Evolutionary conservation across 2,329 filamentous ascomycete genomes (phyloP).

Genomic region (Fusarium poae): DNA sequence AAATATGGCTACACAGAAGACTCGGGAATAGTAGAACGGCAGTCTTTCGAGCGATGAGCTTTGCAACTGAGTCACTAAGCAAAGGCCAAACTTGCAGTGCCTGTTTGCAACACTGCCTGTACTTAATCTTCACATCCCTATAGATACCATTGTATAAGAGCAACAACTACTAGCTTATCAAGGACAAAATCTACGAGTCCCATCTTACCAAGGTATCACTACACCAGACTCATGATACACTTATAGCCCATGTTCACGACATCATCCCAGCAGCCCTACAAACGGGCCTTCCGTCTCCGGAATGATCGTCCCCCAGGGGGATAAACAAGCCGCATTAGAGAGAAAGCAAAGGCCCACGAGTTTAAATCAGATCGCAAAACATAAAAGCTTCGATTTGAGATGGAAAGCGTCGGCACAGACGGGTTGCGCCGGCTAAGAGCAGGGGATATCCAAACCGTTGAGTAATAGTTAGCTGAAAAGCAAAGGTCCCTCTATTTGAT

Average conservation of each 20-base stretch:
- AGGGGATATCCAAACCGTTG: slow-evolving; percentile 29
- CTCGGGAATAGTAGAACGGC: background rate
- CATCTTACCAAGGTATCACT: background rate
- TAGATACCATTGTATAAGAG: background rate
- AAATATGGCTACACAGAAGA: accelerated
- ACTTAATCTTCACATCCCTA: background rate
- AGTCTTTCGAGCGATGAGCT: background rate
- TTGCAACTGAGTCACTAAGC: background rate
- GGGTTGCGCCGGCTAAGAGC: slow-evolving; percentile 35
- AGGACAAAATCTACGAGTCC: too few species aligned
- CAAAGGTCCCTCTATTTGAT: slow-evolving; percentile 19
- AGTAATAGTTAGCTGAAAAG: slow-evolving; percentile 30
- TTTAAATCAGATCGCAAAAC: slow-evolving; percentile 5
- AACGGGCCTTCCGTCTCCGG: slow-evolving; percentile 16
- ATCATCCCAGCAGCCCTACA: slow-evolving; percentile 17
- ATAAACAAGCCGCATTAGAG: background rate
- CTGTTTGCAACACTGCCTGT: background rate
- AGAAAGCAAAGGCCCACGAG: slow-evolving; percentile 30
- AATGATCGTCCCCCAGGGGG: slow-evolving; percentile 1
- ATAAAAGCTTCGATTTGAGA: background rate
- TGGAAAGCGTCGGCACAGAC: slow-evolving; percentile 17
- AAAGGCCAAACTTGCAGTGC: background rate
- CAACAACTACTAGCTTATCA: background rate
- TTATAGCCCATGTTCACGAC: background rate
- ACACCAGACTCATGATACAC: background rate